Evolutionary conservation across 345 rosid genomes (phyloP).

Genomic region (Pelargonium nanum): DNA sequence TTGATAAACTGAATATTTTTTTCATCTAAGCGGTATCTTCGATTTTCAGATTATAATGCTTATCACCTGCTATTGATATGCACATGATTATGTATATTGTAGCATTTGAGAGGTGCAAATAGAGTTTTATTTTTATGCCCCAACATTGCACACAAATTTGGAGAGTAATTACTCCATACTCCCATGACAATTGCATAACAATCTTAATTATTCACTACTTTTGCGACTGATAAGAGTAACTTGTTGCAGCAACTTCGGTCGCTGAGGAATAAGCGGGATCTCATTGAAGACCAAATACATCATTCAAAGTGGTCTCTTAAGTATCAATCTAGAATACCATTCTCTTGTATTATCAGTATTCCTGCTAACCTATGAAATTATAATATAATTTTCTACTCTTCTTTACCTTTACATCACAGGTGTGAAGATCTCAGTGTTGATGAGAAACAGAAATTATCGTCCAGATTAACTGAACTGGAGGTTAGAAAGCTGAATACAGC

Average conservation of each 20-base stretch:
- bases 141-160: no score
- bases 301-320: slow-evolving; percentile 58
- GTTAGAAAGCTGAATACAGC: slow-evolving; percentile 19
- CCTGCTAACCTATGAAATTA: neutral
- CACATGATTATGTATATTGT: neutral
- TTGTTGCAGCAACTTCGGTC: slow-evolving; percentile 46
- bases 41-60: neutral
- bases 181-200: no score
- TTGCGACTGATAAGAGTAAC: slow-evolving; percentile 1
- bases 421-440: slow-evolving; percentile 9
- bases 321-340: slow-evolving; percentile 19
- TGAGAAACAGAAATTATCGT: slow-evolving; percentile 27
- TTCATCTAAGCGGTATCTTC: neutral
- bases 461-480: slow-evolving; percentile 34
- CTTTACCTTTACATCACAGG: neutral
- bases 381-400: neutral
- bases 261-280: slow-evolving; percentile 63
- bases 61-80: neutral
- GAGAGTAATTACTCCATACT: no score
- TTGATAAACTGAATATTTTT: neutral
- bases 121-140: no score
- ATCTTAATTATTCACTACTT: no score
- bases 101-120: no score
- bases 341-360: neutral
- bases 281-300: slow-evolving; percentile 61